These are phyloP conservation scores for Leccinum sublutescens DNA, from an alignment of 768 basidiomycete species.

Conservation along the genomic window DNA sequence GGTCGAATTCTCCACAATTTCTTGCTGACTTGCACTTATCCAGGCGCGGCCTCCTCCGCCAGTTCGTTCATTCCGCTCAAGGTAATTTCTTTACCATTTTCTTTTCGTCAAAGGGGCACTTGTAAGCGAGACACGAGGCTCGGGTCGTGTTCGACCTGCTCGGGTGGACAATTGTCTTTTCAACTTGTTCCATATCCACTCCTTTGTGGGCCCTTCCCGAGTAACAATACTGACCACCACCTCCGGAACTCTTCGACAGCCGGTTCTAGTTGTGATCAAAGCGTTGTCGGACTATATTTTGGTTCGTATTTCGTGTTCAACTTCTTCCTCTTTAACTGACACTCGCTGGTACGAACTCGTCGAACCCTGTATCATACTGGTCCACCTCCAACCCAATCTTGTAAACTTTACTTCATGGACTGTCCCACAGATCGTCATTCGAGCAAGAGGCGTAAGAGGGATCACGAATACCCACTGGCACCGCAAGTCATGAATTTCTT, in stretches of 20 bases:
- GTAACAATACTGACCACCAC: conserved; percentile 18
- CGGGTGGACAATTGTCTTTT: conserved; percentile 28
- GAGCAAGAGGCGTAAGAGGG: conserved; percentile 48
- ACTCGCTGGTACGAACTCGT: too few species aligned
- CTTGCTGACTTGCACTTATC: conserved; percentile 16
- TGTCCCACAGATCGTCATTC: conserved; percentile 40
- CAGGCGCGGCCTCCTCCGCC: conserved; percentile 75
- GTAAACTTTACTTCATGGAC: conserved; percentile 36
- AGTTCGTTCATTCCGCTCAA: conserved; percentile 56
- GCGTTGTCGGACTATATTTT: conserved; percentile 17
- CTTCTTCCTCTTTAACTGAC: conserved; percentile 6
- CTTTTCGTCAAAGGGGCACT: conserved; percentile 3
- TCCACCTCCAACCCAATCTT: not conserved
- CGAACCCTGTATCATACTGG: not conserved
- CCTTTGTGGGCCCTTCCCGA: conserved; percentile 14
- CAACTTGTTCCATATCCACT: conserved; percentile 21
- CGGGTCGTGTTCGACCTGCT: conserved; percentile 16
- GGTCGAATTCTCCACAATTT: not conserved
- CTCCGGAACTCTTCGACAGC: conserved; percentile 20
- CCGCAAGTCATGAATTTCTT: conserved; percentile 57
- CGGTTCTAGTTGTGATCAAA: conserved; percentile 26
- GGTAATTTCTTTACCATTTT: conserved; percentile 37
- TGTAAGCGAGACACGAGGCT: conserved; percentile 28
- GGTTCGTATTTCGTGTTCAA: conserved; percentile 31
- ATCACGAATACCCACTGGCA: conserved; percentile 26